These are phyloP conservation scores for Aspergillus affinis DNA, from an alignment of 495 filamentous ascomycete genomes.

Conservation along the genomic window DNA sequence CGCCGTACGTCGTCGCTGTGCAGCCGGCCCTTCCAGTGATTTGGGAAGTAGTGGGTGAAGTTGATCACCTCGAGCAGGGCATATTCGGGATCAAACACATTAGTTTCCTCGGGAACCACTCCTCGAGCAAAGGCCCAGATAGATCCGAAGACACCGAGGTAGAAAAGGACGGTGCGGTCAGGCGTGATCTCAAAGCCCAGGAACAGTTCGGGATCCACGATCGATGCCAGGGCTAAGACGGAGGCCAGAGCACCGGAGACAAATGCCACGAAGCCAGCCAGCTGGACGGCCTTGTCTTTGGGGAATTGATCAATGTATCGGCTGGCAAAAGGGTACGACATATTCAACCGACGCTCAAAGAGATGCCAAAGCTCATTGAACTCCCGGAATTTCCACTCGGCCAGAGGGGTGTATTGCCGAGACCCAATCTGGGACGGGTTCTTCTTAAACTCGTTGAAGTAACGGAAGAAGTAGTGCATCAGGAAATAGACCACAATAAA, in stretches of 20 bases:
- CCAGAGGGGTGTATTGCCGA: conserved; percentile 86
- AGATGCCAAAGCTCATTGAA: conserved; percentile 96
- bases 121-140: conserved; percentile 80
- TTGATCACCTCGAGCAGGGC: conserved; percentile 84
- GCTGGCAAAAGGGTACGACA: conserved; percentile 91
- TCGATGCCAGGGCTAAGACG: conserved; percentile 73
- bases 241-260: conserved; percentile 81
- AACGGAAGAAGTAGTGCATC: conserved; percentile 85
- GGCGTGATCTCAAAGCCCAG: conserved; percentile 86
- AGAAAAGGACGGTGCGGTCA: conserved; percentile 82
- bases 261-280: conserved; percentile 81
- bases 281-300: conserved; percentile 84
- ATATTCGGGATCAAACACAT: conserved; percentile 89
- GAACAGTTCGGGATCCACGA: conserved; percentile 88
- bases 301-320: conserved; percentile 96
- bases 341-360: conserved; percentile 83
- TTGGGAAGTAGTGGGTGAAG: conserved; percentile 86
- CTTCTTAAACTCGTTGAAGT: conserved; percentile 93
- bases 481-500: conserved; percentile 80
- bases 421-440: conserved; percentile 82
- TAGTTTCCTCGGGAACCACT: conserved; percentile 78
- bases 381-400: conserved; percentile 97
- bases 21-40: conserved; percentile 81
- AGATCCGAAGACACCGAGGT: conserved; percentile 69
- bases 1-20: conserved; percentile 82